These are phyloP conservation scores for Pythium sukuiense DNA, from an alignment of 352 stramenopile species.

Conservation along the genomic window DNA sequence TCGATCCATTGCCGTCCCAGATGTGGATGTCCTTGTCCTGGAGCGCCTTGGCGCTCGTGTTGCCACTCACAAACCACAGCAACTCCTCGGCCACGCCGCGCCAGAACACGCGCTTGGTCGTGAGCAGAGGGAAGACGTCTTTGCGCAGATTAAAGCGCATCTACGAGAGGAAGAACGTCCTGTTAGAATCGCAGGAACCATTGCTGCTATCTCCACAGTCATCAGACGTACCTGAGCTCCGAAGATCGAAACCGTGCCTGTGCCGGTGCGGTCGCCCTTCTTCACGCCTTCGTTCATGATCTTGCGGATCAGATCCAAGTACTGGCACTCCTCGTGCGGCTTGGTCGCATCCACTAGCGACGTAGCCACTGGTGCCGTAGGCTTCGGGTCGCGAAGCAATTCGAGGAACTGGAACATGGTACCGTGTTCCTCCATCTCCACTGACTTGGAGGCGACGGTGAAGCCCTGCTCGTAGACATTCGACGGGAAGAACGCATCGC, in stretches of 20 bases:
- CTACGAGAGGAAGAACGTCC: constrained; percentile 26
- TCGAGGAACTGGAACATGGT: constrained; percentile 80
- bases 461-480: constrained; percentile 65
- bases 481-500: constrained; percentile 91
- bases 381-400: constrained; percentile 36
- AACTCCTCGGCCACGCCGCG: constrained; percentile 98
- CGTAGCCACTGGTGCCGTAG: constrained; percentile 14
- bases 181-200: neutral
- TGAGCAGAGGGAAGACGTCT: constrained; percentile 96
- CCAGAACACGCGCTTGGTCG: constrained; percentile 99
- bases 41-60: constrained; percentile 96
- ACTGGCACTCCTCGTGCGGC: constrained; percentile 44
- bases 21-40: constrained; percentile 99
- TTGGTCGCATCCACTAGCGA: constrained; percentile 16
- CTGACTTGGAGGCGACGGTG: constrained; percentile 39
- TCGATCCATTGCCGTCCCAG: constrained; percentile 99
- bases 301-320: constrained; percentile 93
- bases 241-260: constrained; percentile 98
- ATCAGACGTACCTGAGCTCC: constrained; percentile 76
- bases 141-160: constrained; percentile 95
- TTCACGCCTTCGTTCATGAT: constrained; percentile 94
- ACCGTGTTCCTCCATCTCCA: constrained; percentile 74
- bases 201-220: neutral
- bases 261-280: constrained; percentile 97
- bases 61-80: constrained; percentile 99